Conservation (phyloP, 2,329 filamentous ascomycete genomes). For the Ophiostoma triangulosporum region DNA sequence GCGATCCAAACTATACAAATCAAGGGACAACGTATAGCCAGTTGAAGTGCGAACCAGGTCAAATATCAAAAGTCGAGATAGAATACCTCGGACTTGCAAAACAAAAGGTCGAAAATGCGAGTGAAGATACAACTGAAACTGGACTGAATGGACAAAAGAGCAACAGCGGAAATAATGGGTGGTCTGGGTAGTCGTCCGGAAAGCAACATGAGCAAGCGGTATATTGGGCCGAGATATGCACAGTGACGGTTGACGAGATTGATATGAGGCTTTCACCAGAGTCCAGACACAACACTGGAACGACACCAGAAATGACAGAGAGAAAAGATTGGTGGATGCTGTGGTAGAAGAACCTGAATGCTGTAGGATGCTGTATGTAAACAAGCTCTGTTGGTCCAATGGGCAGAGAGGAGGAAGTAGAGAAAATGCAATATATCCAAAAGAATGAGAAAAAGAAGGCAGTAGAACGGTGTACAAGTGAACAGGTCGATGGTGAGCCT, state of each 20-base stretch:
- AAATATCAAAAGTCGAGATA: background rate
- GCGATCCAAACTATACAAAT: background rate
- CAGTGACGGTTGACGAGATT: background rate
- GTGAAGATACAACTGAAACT: background rate
- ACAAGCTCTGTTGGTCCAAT: slow-evolving; percentile 7
- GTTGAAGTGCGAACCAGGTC: background rate
- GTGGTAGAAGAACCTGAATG: slow-evolving; percentile 5
- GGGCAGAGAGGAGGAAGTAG: background rate
- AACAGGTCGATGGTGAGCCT: background rate
- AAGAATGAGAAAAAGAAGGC: background rate
- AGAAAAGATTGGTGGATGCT: slow-evolving; percentile 4
- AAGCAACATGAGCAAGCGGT: background rate
- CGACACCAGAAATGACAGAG: background rate
- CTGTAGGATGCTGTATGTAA: slow-evolving; percentile 6
- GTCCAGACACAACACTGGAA: background rate
- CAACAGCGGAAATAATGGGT: background rate
- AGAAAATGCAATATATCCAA: background rate
- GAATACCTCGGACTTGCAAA: background rate
- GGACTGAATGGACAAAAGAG: background rate
- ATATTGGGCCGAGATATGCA: slow-evolving; percentile 7
- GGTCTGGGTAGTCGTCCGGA: background rate
- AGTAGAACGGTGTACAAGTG: slow-evolving; percentile 13
- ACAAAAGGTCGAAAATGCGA: background rate
- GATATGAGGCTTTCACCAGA: slow-evolving; percentile 1
- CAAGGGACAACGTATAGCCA: background rate